A percentile compares a stretch with the other conserved stretches of the same genome.
Evolutionary conservation across 2,329 filamentous ascomycete species (phyloP).

Genomic region (Exophiala lecanii-corni): DNA sequence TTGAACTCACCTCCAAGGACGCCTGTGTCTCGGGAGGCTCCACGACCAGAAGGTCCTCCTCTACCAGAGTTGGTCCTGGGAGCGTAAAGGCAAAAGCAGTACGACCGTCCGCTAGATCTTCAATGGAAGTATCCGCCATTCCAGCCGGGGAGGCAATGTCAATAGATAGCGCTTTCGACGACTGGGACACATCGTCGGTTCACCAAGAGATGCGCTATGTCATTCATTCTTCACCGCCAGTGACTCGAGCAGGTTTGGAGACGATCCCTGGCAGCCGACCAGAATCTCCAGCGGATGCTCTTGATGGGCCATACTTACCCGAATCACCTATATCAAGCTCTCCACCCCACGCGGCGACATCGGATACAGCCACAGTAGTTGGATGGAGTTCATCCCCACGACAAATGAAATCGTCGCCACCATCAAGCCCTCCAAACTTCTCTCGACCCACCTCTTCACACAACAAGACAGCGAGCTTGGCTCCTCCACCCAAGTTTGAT

Average conservation of each 20-base stretch:
- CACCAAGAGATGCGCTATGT: slow-evolving; percentile 25
- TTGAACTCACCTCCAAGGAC: slow-evolving; percentile 25
- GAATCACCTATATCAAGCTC: slow-evolving; percentile 17
- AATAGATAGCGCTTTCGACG: slow-evolving; percentile 24
- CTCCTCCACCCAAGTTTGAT: slow-evolving; percentile 12
- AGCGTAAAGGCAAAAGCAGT: slow-evolving; percentile 20
- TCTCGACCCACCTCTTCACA: slow-evolving; percentile 26
- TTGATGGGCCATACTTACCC: slow-evolving; percentile 25
- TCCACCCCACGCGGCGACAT: slow-evolving; percentile 20
- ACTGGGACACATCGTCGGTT: slow-evolving; percentile 26
- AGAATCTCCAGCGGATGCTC: slow-evolving; percentile 23
- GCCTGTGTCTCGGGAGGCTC: slow-evolving; percentile 18
- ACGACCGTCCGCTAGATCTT: slow-evolving; percentile 23
- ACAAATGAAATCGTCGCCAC: slow-evolving; percentile 22
- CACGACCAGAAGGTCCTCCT: slow-evolving; percentile 17
- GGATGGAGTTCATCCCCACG: slow-evolving; percentile 22
- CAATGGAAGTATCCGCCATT: slow-evolving; percentile 19
- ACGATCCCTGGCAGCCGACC: slow-evolving; percentile 28
- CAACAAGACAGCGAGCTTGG: slow-evolving; percentile 1
- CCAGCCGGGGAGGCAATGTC: slow-evolving; percentile 21
- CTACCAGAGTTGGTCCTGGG: slow-evolving; percentile 16
- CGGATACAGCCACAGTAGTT: slow-evolving; percentile 12
- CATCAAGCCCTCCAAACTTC: slow-evolving; percentile 28
- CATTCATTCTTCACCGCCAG: slow-evolving; percentile 24
- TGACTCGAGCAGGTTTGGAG: slow-evolving; percentile 20